phyloP scores from a whole-genome alignment of 805 yeast species.

The Metschnikowia picachoensis region DNA sequence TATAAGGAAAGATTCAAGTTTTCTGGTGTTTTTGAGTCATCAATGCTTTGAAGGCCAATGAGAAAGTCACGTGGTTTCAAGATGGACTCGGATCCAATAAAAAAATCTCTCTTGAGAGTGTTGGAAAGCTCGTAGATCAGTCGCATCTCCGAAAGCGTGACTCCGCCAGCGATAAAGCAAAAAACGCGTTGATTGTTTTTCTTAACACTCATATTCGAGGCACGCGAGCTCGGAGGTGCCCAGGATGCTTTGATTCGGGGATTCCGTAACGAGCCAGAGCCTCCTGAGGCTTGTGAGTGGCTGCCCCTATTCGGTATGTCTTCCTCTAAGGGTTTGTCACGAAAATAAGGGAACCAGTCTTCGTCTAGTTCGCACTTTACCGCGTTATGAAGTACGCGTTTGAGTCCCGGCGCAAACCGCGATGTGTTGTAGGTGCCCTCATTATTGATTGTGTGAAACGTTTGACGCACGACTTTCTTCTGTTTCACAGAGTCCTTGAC shows the following conservation, averaged over 20 bases:
- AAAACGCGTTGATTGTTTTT: slow-evolving; percentile 59
- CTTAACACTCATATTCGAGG: slow-evolving; percentile 9
- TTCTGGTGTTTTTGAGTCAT: slow-evolving; percentile 32
- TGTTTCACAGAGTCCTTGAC: slow-evolving; percentile 39
- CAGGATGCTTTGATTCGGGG: slow-evolving; percentile 19
- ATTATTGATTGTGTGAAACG: slow-evolving; percentile 54
- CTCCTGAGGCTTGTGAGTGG: not conserved
- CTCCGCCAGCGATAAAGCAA: slow-evolving; percentile 85
- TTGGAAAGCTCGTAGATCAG: slow-evolving; percentile 67
- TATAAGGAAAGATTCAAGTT: slow-evolving; percentile 36
- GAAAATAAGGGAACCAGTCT: slow-evolving; percentile 64
- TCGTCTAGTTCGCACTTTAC: slow-evolving; percentile 52
- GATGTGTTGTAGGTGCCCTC: slow-evolving; percentile 60
- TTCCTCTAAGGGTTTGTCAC: slow-evolving; percentile 65
- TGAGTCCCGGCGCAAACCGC: slow-evolving; percentile 68
- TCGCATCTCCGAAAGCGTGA: slow-evolving; percentile 77
- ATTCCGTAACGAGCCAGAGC: slow-evolving; percentile 15
- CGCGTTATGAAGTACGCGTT: slow-evolving; percentile 51
- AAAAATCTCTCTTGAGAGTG: slow-evolving; percentile 63
- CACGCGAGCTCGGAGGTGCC: slow-evolving; percentile 19
- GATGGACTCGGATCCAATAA: slow-evolving; percentile 26
- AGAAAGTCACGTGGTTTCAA: slow-evolving; percentile 52
- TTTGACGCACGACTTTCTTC: slow-evolving; percentile 45
- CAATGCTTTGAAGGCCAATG: slow-evolving; percentile 41
- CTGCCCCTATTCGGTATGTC: slow-evolving; percentile 26